These are phyloP conservation scores for Detonula confervacea DNA, from an alignment of 352 stramenopile species.

Conservation along the genomic window DNA sequence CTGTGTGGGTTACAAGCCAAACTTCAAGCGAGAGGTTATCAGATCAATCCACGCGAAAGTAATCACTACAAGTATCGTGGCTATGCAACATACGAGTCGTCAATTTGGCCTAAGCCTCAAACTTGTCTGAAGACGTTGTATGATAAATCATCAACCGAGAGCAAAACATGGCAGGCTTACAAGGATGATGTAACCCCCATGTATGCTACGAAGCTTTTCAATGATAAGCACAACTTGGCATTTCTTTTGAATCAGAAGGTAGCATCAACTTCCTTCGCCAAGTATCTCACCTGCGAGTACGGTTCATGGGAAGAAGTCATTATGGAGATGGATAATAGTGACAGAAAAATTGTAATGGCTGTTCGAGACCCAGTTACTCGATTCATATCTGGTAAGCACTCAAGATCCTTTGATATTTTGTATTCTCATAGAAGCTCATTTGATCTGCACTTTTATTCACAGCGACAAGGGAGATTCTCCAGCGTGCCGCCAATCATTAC, in stretches of 20 bases:
- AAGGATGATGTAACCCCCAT: background rate
- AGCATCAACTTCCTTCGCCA: background rate
- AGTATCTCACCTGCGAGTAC: background rate
- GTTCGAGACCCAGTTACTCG: background rate
- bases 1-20: background rate
- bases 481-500: background rate
- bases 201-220: background rate
- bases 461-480: background rate
- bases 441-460: no score
- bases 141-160: background rate
- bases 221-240: background rate
- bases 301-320: background rate
- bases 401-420: no score
- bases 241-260: background rate
- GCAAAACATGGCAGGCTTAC: background rate
- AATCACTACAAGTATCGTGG: background rate
- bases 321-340: background rate
- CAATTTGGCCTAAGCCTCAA: background rate
- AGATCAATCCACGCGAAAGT: background rate
- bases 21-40: background rate
- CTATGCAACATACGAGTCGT: background rate
- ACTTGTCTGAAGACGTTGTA: background rate
- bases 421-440: no score
- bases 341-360: background rate
- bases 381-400: no score